These are phyloP conservation scores for Coelastrella sp. DNA, from an alignment of 139 green algal species.

Conservation along the genomic window DNA sequence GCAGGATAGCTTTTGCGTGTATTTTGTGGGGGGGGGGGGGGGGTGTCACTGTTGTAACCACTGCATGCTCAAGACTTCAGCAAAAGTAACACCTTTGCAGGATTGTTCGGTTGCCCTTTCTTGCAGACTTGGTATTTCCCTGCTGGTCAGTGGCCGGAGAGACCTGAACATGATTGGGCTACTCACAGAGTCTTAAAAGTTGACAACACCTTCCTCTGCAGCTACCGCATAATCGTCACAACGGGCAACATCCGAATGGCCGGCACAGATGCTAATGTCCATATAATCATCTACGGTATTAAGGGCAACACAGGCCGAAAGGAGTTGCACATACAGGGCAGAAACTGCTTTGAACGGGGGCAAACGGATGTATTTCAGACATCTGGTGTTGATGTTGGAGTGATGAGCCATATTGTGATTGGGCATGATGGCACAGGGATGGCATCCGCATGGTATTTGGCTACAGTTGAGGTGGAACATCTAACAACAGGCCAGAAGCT, in stretches of 20 bases:
- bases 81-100: neutral
- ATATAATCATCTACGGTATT: constrained; percentile 67
- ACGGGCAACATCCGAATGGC: constrained; percentile 61
- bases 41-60: too few species aligned
- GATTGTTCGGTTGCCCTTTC: neutral
- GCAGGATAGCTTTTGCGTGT: too few species aligned
- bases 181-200: too few species aligned
- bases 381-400: constrained; percentile 8
- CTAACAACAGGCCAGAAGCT: constrained; percentile 61
- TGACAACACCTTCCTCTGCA: neutral
- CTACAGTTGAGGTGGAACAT: constrained; percentile 74
- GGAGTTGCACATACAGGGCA: neutral
- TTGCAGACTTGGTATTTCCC: constrained; percentile 70
- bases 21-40: too few species aligned
- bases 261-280: constrained; percentile 78
- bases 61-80: too few species aligned
- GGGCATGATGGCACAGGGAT: constrained; percentile 72
- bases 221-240: constrained; percentile 62
- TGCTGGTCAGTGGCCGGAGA: constrained; percentile 68
- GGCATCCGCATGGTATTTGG: constrained; percentile 74
- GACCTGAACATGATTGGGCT: too few species aligned
- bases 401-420: constrained; percentile 49
- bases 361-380: neutral
- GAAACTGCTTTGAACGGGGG: constrained; percentile 19
- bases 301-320: constrained; percentile 53